Evolutionary conservation across 768 basidiomycete genomes (phyloP).

Genomic region (Tricholoma terreum): DNA sequence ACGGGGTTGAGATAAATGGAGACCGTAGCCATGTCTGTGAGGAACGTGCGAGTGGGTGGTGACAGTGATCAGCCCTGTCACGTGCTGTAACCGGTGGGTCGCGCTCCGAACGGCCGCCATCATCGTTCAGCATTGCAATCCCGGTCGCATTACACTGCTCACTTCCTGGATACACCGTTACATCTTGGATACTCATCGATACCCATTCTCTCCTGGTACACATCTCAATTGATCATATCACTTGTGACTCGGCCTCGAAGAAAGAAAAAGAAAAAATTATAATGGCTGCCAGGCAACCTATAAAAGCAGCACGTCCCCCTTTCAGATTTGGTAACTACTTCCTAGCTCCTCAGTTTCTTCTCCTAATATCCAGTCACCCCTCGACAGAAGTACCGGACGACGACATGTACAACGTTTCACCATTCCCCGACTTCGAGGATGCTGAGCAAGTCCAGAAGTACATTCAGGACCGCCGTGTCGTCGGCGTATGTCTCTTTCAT

Average conservation of each 20-base stretch:
- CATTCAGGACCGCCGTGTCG: constrained; percentile 79
- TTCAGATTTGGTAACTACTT: constrained; percentile 36
- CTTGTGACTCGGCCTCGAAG: constrained; percentile 15
- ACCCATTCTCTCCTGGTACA: background rate
- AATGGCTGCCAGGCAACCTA: constrained; percentile 11
- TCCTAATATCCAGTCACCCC: constrained; percentile 12
- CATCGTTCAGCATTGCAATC: background rate
- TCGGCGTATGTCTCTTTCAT: constrained; percentile 53
- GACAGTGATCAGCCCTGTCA: no score
- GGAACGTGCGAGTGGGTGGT: no score
- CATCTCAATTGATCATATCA: background rate
- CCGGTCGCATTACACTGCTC: no score
- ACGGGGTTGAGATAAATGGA: constrained; percentile 49
- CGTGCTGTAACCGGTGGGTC: no score
- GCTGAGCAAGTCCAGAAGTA: constrained; percentile 61
- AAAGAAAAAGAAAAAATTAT: constrained; percentile 9
- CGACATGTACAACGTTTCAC: constrained; percentile 55
- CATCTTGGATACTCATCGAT: background rate
- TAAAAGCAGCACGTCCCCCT: constrained; percentile 19
- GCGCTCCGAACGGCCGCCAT: no score
- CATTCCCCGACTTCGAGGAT: constrained; percentile 64
- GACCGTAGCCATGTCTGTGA: constrained; percentile 19
- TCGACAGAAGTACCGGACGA: constrained; percentile 38
- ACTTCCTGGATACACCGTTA: background rate
- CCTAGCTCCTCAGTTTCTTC: constrained; percentile 17